Base-by-base conservation (phyloP, 495 filamentous ascomycete genomes). In the Hyaloscypha bicolor region DNA sequence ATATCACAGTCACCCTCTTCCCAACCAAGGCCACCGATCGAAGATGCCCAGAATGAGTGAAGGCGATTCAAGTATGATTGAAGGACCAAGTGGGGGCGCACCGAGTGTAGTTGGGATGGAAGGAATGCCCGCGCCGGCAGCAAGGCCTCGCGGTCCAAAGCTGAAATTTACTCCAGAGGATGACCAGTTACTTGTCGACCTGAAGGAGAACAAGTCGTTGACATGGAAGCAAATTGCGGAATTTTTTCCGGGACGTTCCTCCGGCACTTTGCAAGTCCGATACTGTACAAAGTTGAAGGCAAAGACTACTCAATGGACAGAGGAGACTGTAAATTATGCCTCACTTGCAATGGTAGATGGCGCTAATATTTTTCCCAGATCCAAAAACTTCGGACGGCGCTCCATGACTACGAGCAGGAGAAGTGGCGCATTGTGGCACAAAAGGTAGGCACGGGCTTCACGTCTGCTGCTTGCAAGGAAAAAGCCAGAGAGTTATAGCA, bases 161-260 rank as follows among this genome's bases (percentile, higher is more conserved):
- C 79, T 94, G 65, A 96, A 94, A 72, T 97, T 96, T 72, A 96
- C 93, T 1, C 87, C 91, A 52, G 92, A 94, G 76, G 93, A 97
- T 73, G 93, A 97, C 76, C 85, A 87, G 59, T 79, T 94, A 59
- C 79, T 97, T 48, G 87, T 96, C 22, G 91, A 94, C 66, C 79
- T 97, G 61, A 97, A 97, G 76, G 93, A 97, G 78, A 92, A 93
- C 67, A 94, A 93, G 75, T 90, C 90, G 70, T 83, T 97, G 71
- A 93, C 93, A 9, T 97, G 93, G 93, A 96, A 95, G 75, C 93
- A 97, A 82, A 96, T 97, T 70, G 90, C 91, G 63, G 93, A 96
- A 72, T 96, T 94, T 78, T 96, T 97, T 71, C 93, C 93, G 9
- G 93, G 93, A 12, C 82, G 93, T 58, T 92, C 91, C 52, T 93